Evolutionary conservation across 306 rosid species (phyloP), one percentile per base, ranked within the genome.

Genomic region (Ammopiptanthus mongolicus): DNA sequence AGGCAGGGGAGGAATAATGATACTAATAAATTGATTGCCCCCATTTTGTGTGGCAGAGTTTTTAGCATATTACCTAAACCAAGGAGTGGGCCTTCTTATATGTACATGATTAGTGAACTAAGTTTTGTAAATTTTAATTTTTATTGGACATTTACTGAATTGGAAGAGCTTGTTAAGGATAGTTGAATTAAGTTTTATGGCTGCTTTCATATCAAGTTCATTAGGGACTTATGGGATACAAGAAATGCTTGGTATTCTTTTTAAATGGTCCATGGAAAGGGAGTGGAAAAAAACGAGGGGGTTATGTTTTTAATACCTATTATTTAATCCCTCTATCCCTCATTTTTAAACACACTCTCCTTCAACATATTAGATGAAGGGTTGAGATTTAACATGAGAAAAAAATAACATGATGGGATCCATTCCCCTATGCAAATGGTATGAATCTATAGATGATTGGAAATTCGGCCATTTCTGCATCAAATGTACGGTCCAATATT

Each of bases 1-100:
- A 87, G 86, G 85, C 78, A 1, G 82, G 79, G 62, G 86, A 36
- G 42, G 64, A 58, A 58, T 28, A 28, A 56, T 23, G 62, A 13
- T 56, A 7, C 36, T 22, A 23, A 56, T 23, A 23, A 25, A 3
- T 1, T 12, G 62, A 57, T 3, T 12, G 62, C 5, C 1, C 41
- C 33, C 18, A 25, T 58, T 57, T 58, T 58, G 39, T 12, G 10
- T 58, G 39, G 64, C 39, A 5, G 19, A 58, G n/a, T 5, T n/a
- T n/a, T 58, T 58, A 13, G 18, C 25, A 15, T 6, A 57, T 28
- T 42, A 12, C 39, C 8, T 29, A 28, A n/a, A 58, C 39, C 18
- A 58, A 36, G 42, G 42, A 12, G n/a, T n/a, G 10, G 14, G 64
- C 19, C 64, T 4, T 1, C 9, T 28, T 21, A 53, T 8, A 60